Evolutionary conservation across 495 filamentous ascomycete species (phyloP), one percentile per base, ranked within the genome.

Genomic region (Aspergillus conjunctus): DNA sequence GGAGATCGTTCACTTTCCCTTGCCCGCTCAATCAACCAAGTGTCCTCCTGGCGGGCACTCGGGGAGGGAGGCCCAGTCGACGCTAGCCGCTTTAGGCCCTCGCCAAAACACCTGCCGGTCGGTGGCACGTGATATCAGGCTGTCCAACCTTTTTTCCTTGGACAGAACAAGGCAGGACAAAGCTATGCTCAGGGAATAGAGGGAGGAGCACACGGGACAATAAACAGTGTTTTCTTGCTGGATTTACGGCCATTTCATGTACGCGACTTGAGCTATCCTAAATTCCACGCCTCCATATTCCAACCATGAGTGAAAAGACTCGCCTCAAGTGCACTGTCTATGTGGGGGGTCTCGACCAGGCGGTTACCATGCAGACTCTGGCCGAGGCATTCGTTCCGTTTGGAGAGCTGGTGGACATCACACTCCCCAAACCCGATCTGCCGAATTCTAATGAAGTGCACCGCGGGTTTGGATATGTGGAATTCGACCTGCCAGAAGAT

Each of bases 301-400:
- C 54, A 63, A 86, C 52, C 33, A 93, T 94, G 91, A 87, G 88
- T 52, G 91, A 94, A 77, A 78, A 85, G 14, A 80, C 93, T 33
- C 89, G 94, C 54, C 84, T 95, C 68, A 97, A 96, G 67, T 76
- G 71, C 66, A 98, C 94, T 32, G 78, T 98, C 61, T 95, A 94
- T 68, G 88, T 98, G 54, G 92, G 93, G 54, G 93, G 93, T 43
- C 85, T 98, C 22, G 88, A 94, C 63, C 86, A 88, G 58, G 80
- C 86, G 22, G 91, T 96, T 48, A 92, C 87, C 12, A 71, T 81
- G 21, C 79, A 84, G 32, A 88, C 86, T 44, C 81, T 98, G 48
- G 87, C 93, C 48, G 90, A 93, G 66, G 92, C 92, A 37, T 99
- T 99, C 79, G 81, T 98, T 31, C 95, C 95, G 0, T 99, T 99